phyloP scores from a whole-genome alignment of 768 basidiomycete genomes.

The Naganishia kalamii region DNA sequence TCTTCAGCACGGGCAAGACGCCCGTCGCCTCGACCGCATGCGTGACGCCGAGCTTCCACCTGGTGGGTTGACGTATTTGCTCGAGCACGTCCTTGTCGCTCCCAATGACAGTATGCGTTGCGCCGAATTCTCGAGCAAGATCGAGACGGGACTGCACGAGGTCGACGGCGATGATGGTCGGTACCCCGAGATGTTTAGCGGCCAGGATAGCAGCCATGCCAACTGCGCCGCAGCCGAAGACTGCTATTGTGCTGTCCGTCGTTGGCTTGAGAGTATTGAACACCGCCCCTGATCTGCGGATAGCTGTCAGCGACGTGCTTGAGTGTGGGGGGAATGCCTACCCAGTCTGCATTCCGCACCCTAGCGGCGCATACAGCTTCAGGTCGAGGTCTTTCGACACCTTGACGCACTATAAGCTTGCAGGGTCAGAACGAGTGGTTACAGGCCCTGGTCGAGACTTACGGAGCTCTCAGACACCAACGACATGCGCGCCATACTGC shows the following conservation, averaged over 20 bases:
- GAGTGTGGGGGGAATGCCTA: no score
- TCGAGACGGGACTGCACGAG: slow-evolving; percentile 13
- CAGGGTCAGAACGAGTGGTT: background rate
- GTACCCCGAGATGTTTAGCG: background rate
- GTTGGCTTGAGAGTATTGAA: slow-evolving; percentile 18
- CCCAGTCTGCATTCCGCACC: slow-evolving; percentile 23
- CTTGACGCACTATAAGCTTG: slow-evolving; percentile 2
- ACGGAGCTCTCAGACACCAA: slow-evolving; percentile 15
- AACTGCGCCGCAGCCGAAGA: slow-evolving; percentile 20
- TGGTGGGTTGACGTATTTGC: slow-evolving; percentile 9
- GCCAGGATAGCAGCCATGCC: slow-evolving; percentile 16
- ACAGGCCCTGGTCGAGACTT: background rate
- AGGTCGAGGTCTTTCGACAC: slow-evolving; percentile 11
- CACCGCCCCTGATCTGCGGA: slow-evolving; percentile 14
- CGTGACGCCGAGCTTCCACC: slow-evolving; percentile 8
- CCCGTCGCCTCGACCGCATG: slow-evolving; percentile 19
- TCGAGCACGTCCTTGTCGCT: slow-evolving; percentile 5
- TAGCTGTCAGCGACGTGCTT: no score
- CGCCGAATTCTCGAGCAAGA: slow-evolving; percentile 6
- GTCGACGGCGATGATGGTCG: slow-evolving; percentile 16
- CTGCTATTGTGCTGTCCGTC: background rate
- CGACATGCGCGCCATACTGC: slow-evolving; percentile 12
- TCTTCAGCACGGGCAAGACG: slow-evolving; percentile 5
- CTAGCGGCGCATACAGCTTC: slow-evolving; percentile 12
- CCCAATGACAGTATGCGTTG: slow-evolving; percentile 1